Base-by-base conservation (phyloP, 352 stramenopile genomes). In the Aphanomyces astaci region DNA sequence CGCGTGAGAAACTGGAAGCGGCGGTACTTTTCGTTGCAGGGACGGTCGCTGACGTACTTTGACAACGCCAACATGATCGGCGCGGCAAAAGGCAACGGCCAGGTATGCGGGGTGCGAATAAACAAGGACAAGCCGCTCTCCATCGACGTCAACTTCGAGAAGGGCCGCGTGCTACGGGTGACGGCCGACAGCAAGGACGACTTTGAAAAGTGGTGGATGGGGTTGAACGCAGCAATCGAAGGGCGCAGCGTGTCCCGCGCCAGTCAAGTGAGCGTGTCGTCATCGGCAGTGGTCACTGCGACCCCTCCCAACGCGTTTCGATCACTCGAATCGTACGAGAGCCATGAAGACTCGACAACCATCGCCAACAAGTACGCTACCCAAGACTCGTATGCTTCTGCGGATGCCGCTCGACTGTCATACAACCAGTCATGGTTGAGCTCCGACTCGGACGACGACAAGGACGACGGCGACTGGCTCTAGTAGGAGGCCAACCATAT, bases 1-100 rank as follows among this genome's bases (percentile, higher is more conserved):
- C 87, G 81, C 1, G 78, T 94, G 63, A 90, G 89, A 71, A 90
- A 78, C 63, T 94, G 86, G 86, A 94, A 94, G 66, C 75, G 79
- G 17, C 81, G 86, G 7, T 94, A 88, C 56, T 94, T 94, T 71
- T 91, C 81, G 1, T 72, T 94, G 13, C 82, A 88, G 31, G 82
- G 83, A 5, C 78, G 81, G 43, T 84, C 77, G n/a, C 69, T 94
- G 60, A 87, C 82, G 53, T 94, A 94, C 72, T 94, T 88, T 60
- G 89, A 92, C 71, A 94, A 82, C 48, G 83, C 89, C 71, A 87
- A 86, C 30, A 68, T 68, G 62, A 28, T 33, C 2, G 86, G 84
- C 0, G 76, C 82, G 3, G 71, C 91, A 11, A 69, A 92, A 48
- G 76, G 79, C 40, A 87, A 75, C 66, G 76, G 86, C 32, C 86